Base-by-base conservation (phyloP, 768 basidiomycete genomes). In the Phanerochaete sordida region DNA sequence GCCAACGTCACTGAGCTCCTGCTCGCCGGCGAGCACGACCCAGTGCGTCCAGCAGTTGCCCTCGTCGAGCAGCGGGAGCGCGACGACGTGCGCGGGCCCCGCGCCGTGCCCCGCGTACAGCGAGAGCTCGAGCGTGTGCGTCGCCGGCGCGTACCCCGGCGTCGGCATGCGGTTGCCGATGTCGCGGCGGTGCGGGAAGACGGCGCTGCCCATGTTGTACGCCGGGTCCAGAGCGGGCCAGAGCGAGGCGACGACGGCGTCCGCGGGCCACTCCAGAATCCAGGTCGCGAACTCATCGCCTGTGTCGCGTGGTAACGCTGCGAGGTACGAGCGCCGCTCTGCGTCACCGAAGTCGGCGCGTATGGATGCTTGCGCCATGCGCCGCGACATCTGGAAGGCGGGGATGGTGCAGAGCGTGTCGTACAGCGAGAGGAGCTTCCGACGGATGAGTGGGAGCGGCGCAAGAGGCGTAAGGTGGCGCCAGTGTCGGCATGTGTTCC, bases 241-340 rank as follows among this genome's bases (percentile, higher is more conserved):
- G 26, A 57, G 21, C 16, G 63, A 52, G 0, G 51, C 64, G 8
- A 68, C 60, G 13, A 62, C 64, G 12, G 67, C 67, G 21, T 55
- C 51, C 12, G 50, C 67, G 16, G 70, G 70, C 70, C 70, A 69
- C 50, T 71, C 70, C 21, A 66, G 61, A 1, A 71, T 58, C 68
- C 68, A 69, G 19, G 68, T 47, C 24, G 53, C 48, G 53, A 71
- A 66, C 26, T 69, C 64, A 31, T 68, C 65, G 1, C 67, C 67
- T 6, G 65, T 45, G 21, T 55, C 33, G 16, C 57, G 23, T 24
- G 64, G 66, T 2, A 68, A 57, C 15, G 57, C 49, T 13, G 60
- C 51, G 55, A 66, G 50, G 52, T 68, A 64, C 19, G 50, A 57
- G 16, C 62, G 23, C 13, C 66, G 63, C 24, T 66, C 62, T 51